Conservation (phyloP, 768 basidiomycete species). For the Xanthoconium stramineum region DNA sequence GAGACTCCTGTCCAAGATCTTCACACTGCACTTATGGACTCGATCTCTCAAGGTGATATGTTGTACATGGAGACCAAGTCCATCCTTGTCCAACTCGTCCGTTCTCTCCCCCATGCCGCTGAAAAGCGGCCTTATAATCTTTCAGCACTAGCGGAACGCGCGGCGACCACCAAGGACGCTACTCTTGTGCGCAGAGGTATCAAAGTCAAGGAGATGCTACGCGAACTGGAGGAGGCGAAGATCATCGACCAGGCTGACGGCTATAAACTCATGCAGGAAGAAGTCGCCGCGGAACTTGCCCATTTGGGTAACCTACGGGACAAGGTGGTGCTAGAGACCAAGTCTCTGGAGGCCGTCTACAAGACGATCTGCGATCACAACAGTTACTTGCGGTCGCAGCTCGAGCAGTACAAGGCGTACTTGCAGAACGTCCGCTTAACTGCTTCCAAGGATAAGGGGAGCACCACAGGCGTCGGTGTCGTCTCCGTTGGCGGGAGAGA, state of each 20-base stretch:
- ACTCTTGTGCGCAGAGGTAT: conserved; percentile 94
- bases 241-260: conserved; percentile 81
- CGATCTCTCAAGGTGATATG: conserved; percentile 96
- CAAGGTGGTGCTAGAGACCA: conserved; percentile 90
- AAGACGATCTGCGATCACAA: conserved; percentile 99
- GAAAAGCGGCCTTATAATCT: conserved; percentile 91
- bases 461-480: conserved; percentile 86
- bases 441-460: conserved; percentile 84
- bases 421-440: conserved; percentile 94
- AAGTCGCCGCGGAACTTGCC: conserved; percentile 90
- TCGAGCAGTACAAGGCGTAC: conserved; percentile 99
- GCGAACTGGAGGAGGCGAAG: conserved; percentile 89
- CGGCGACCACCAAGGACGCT: conserved; percentile 96
- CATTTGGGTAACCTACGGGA: conserved; percentile 96
- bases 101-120: conserved; percentile 82
- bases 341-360: conserved; percentile 93
- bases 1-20: conserved; percentile 99
- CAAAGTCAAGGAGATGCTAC: conserved; percentile 99
- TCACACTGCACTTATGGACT: conserved; percentile 94
- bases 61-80: conserved; percentile 99
- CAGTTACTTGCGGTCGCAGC: conserved; percentile 90
- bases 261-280: conserved; percentile 95
- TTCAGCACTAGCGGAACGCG: conserved; percentile 83
- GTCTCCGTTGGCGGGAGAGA: conserved; percentile 96
- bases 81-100: conserved; percentile 95